Evolutionary conservation across 2,329 filamentous ascomycete species (phyloP).

Genomic region (Neoarthrinium moseri): DNA sequence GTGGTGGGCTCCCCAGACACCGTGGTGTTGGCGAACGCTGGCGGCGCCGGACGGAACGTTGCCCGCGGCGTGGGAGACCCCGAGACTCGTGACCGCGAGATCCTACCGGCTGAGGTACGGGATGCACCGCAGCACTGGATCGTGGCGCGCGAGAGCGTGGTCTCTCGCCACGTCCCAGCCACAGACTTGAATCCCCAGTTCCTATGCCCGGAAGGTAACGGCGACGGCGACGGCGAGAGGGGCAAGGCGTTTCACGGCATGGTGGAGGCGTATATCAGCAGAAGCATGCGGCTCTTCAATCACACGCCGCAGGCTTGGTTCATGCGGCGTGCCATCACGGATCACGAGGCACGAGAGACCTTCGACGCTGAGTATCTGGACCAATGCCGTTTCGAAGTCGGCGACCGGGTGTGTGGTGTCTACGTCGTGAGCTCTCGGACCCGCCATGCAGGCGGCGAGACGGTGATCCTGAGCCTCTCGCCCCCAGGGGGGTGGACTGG

Average conservation of each 20-base stretch:
- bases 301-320: slow-evolving; percentile 21
- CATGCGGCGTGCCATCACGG: slow-evolving; percentile 16
- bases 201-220: not conserved
- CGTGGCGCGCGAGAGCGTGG: slow-evolving; percentile 18
- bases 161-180: slow-evolving; percentile 14
- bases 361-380: slow-evolving; percentile 15
- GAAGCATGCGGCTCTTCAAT: slow-evolving; percentile 20
- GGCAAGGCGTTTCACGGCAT: slow-evolving; percentile 3
- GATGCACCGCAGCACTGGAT: slow-evolving; percentile 10
- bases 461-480: slow-evolving; percentile 16
- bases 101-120: slow-evolving; percentile 12
- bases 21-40: not conserved
- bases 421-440: slow-evolving; percentile 18
- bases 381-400: slow-evolving; percentile 15
- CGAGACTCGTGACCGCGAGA: not conserved
- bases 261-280: slow-evolving; percentile 18
- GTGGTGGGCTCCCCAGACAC: no score
- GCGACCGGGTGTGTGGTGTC: slow-evolving; percentile 24
- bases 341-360: slow-evolving; percentile 9
- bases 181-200: slow-evolving; percentile 4
- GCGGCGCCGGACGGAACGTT: not conserved
- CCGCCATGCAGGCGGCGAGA: slow-evolving; percentile 2
- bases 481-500: slow-evolving; percentile 22
- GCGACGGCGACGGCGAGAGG: not conserved
- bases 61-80: not conserved